phyloP scores from a whole-genome alignment of 306 rosid genomes.

The Elaeagnus macrophylla region DNA sequence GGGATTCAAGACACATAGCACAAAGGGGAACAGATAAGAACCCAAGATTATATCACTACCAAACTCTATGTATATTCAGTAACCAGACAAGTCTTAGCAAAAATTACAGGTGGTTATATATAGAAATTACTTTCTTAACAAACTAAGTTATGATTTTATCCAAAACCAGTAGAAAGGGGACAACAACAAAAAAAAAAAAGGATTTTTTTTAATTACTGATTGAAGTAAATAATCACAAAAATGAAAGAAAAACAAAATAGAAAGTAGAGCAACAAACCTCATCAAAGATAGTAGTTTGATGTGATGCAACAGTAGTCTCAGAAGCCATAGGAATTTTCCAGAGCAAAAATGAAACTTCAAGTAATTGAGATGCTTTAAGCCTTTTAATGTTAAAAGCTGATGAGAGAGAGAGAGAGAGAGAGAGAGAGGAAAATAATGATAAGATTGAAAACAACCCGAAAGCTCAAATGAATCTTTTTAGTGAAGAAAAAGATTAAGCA shows the following conservation, averaged over 20 bases:
- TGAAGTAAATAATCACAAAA: constrained; percentile 1
- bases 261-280: constrained; percentile 36
- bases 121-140: not conserved
- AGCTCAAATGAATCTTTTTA: constrained; percentile 13
- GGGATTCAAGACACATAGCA: no score
- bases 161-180: not conserved
- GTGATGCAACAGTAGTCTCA: constrained; percentile 9
- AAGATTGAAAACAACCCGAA: constrained; percentile 58
- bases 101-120: not conserved
- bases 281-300: constrained; percentile 12
- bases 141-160: not conserved
- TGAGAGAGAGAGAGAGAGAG: not conserved
- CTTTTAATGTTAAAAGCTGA: no score
- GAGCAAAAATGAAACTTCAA: constrained; percentile 10
- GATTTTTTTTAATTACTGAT: no score
- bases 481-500: constrained; percentile 26
- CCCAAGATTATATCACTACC: no score
- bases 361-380: constrained; percentile 8
- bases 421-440: constrained; percentile 32
- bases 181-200: not conserved
- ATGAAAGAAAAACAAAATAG: not conserved
- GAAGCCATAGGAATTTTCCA: constrained; percentile 39
- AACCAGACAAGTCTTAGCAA: not conserved
- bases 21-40: no score
- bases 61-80: no score